Conservation (phyloP, 1,284 basidiomycete genomes). For the Ganoderma boninense region DNA sequence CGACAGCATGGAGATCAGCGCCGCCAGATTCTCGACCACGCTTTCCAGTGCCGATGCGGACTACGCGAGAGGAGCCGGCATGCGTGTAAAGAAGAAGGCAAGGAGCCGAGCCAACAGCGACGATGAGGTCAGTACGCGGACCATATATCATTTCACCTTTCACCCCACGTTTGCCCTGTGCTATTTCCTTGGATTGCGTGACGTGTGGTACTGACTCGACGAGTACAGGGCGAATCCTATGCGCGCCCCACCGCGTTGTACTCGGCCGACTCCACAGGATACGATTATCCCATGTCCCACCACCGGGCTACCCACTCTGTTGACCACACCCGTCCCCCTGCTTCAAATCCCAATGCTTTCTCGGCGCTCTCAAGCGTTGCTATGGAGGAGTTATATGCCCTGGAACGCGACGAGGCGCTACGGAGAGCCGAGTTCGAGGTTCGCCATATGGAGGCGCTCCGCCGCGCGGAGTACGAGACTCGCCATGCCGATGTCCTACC, state of each 20-base stretch:
- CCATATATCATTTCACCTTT: constrained; percentile 13
- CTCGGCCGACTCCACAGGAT: constrained; percentile 55
- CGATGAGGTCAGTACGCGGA: constrained; percentile 66
- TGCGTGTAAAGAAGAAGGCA: constrained; percentile 72
- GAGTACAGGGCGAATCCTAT: constrained; percentile 65
- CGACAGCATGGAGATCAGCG: constrained; percentile 40
- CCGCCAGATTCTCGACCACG: constrained; percentile 24
- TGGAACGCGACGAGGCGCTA: constrained; percentile 86
- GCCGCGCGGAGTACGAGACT: constrained; percentile 81
- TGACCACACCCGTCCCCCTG: constrained; percentile 37
- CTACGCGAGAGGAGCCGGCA: constrained; percentile 27
- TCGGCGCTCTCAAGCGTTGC: constrained; percentile 82
- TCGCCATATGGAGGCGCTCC: constrained; percentile 79
- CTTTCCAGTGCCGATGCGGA: constrained; percentile 30
- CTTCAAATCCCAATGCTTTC: constrained; percentile 62
- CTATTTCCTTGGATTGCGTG: constrained; percentile 10
- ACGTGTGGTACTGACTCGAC: constrained; percentile 20
- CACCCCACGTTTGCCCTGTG: constrained; percentile 7
- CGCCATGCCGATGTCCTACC: constrained; percentile 65
- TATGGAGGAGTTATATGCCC: constrained; percentile 85
- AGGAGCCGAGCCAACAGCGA: constrained; percentile 80
- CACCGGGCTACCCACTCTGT: constrained; percentile 33
- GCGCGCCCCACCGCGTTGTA: constrained; percentile 70
- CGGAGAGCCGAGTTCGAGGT: constrained; percentile 88
- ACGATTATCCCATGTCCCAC: constrained; percentile 39